Conservation (phyloP, 805 yeast genomes). For the Hemisphaericaspora nanyangensis region DNA sequence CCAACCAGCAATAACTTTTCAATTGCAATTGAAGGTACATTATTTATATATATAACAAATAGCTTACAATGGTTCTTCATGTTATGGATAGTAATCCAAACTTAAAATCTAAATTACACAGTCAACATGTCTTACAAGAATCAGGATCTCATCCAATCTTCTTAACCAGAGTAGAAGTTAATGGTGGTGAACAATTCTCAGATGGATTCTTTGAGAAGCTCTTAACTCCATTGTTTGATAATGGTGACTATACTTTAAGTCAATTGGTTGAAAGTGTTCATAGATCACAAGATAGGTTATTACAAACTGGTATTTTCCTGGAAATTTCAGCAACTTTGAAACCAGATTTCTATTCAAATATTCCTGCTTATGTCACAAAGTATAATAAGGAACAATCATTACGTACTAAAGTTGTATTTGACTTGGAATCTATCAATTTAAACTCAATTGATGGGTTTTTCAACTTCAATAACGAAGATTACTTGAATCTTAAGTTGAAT, state of each 20-base stretch:
- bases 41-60: too few relatives aligned
- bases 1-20: too few relatives aligned
- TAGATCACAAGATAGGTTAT: constrained; percentile 29
- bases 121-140: constrained; percentile 27
- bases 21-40: too few relatives aligned
- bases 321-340: constrained; percentile 38
- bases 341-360: constrained; percentile 29
- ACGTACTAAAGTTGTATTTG: constrained; percentile 43
- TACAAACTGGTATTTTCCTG: constrained; percentile 44
- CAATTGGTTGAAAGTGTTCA: constrained; percentile 34
- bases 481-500: constrained; percentile 33
- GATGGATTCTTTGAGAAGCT: constrained; percentile 44
- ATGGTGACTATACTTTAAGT: constrained; percentile 40
- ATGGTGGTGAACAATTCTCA: constrained; percentile 43
- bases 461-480: constrained; percentile 35
- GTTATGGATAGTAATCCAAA: constrained; percentile 10
- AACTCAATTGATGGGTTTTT: constrained; percentile 33
- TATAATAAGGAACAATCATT: constrained; percentile 39
- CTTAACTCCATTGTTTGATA: constrained; percentile 40
- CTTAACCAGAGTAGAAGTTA: constrained; percentile 33
- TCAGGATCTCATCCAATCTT: constrained; percentile 34
- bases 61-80: neutral
- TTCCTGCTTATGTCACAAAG: constrained; percentile 20
- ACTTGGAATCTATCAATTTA: constrained; percentile 35
- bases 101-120: constrained; percentile 18